A percentile compares a stretch with the other conserved stretches of the same genome.
These are phyloP conservation scores for Ogataea sp. DNA, from an alignment of 805 yeast species.

Conservation along the genomic window DNA sequence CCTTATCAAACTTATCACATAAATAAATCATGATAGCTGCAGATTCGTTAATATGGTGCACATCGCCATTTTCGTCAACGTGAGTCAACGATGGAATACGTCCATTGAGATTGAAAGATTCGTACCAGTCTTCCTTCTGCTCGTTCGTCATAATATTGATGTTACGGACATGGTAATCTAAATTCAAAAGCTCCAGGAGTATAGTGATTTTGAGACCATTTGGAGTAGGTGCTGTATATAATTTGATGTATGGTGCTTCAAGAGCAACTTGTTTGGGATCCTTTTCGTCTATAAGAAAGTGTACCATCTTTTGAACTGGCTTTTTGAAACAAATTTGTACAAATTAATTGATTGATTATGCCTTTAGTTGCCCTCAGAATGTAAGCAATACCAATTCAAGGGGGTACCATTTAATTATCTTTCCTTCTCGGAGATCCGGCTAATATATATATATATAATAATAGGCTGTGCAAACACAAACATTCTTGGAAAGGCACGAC, in stretches of 20 bases:
- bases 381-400: too few relatives aligned
- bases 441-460: too few relatives aligned
- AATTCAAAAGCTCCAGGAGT: slow-evolving; percentile 33
- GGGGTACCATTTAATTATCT: too few relatives aligned
- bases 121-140: slow-evolving; percentile 51
- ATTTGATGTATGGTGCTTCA: slow-evolving; percentile 32
- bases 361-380: too few relatives aligned
- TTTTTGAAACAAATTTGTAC: too few relatives aligned
- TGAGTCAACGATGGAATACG: slow-evolving; percentile 48
- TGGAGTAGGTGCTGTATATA: slow-evolving; percentile 35
- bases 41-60: slow-evolving; percentile 44
- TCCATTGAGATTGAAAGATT: slow-evolving; percentile 54
- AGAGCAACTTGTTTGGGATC: slow-evolving; percentile 6
- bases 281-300: neutral
- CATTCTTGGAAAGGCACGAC: too few relatives aligned
- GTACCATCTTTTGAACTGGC: slow-evolving; percentile 27
- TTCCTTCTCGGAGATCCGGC: too few relatives aligned
- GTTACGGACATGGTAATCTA: slow-evolving; percentile 31
- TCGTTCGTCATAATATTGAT: slow-evolving; percentile 34
- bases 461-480: too few relatives aligned
- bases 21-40: slow-evolving; percentile 56
- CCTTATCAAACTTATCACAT: slow-evolving; percentile 53
- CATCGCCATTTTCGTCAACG: slow-evolving; percentile 31
- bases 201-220: slow-evolving; percentile 37
- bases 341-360: too few relatives aligned